phyloP scores from a whole-genome alignment of 2,329 filamentous ascomycete genomes.

The Magnaporthales sp. region DNA sequence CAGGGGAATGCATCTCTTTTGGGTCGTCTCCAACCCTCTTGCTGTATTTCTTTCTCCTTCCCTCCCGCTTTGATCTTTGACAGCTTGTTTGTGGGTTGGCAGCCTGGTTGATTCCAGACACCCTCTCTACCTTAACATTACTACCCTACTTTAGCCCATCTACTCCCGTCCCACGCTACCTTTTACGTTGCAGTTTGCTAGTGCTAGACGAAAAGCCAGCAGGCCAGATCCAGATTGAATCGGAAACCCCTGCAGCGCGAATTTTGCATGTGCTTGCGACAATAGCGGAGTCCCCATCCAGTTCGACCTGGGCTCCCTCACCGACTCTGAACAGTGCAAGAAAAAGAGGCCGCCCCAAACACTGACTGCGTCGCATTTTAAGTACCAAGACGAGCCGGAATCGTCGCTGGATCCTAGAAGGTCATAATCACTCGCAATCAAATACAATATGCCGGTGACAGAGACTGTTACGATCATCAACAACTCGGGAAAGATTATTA shows the following conservation, averaged over 20 bases:
- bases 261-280: not conserved
- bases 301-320: not conserved
- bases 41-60: not conserved
- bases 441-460: constrained; percentile 31
- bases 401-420: not conserved
- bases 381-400: not conserved
- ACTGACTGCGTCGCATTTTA: not conserved
- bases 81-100: not conserved
- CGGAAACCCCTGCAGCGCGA: not conserved
- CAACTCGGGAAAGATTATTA: constrained; percentile 83
- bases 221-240: not conserved
- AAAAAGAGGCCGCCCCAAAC: not conserved
- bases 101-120: not conserved
- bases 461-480: constrained; percentile 88
- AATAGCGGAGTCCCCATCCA: not conserved
- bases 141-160: not conserved
- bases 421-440: not conserved
- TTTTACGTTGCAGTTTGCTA: not conserved
- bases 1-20: not conserved
- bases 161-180: not conserved
- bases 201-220: not conserved
- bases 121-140: not conserved
- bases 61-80: not conserved
- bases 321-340: not conserved
- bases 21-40: not conserved